phyloP scores from a whole-genome alignment of 805 yeast genomes.

The Zygotorulaspora florentina region DNA sequence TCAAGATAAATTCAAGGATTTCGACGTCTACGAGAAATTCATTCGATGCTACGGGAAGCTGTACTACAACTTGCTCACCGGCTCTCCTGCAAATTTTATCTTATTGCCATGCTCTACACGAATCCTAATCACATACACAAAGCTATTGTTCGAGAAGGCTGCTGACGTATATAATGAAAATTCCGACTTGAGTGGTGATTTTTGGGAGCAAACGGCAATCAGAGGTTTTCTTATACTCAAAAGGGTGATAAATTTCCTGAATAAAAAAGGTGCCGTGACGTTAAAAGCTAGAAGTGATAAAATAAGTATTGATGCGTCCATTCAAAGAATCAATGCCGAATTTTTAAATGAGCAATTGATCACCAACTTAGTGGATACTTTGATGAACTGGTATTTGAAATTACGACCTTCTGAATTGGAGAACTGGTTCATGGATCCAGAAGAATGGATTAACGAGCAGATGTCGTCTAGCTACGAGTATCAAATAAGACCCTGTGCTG shows the following conservation, averaged over 20 bases:
- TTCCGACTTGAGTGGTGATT: conserved; percentile 47
- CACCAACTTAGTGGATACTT: conserved; percentile 55
- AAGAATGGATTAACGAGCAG: conserved; percentile 88
- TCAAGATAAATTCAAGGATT: conserved; percentile 45
- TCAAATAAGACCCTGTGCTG: conserved; percentile 83
- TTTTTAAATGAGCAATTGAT: conserved; percentile 58
- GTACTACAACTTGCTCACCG: conserved; percentile 53
- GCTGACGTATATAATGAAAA: conserved; percentile 54
- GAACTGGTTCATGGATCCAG: conserved; percentile 82
- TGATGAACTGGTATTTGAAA: conserved; percentile 70
- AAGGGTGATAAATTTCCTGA: conserved; percentile 54
- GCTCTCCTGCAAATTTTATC: conserved; percentile 66
- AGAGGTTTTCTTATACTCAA: conserved; percentile 63
- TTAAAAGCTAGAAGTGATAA: conserved; percentile 63
- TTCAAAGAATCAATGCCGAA: conserved; percentile 46
- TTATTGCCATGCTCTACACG: conserved; percentile 60
- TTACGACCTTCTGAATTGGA: conserved; percentile 74
- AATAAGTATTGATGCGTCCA: conserved; percentile 56
- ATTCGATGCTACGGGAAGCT: conserved; percentile 73
- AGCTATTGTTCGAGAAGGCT: conserved; percentile 61
- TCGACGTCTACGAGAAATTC: conserved; percentile 56
- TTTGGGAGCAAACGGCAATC: conserved; percentile 74
- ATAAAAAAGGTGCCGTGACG: conserved; percentile 63
- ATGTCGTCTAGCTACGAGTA: conserved; percentile 72
- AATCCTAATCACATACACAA: conserved; percentile 57